Conservation (phyloP, 2,329 filamentous ascomycete genomes). For the Alternaria incomplexa region DNA sequence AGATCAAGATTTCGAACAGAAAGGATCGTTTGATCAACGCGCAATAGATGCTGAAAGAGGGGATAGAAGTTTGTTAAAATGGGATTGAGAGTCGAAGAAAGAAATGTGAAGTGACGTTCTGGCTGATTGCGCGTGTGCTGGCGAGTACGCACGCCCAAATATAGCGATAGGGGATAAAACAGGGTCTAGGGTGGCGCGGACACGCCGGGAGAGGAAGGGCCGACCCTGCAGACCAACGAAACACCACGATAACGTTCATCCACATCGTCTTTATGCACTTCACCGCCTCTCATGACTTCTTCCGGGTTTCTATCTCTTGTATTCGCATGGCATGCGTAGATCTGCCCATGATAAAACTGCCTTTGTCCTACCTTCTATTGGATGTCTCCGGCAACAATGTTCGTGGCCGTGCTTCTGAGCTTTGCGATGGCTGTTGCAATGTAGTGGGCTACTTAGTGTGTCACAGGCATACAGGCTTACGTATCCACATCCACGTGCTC, state of each 20-base stretch:
- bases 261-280: conserved; percentile 3
- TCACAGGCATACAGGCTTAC: background rate
- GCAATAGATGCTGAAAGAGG: background rate
- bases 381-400: background rate
- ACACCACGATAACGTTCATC: conserved; percentile 11
- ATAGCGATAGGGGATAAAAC: conserved; percentile 14
- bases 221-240: conserved; percentile 10
- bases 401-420: background rate
- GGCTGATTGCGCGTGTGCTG: conserved; percentile 15
- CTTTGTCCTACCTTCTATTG: background rate
- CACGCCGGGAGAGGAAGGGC: conserved; percentile 13
- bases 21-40: background rate
- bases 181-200: conserved; percentile 19
- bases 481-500: background rate
- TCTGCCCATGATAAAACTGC: background rate
- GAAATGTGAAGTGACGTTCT: conserved; percentile 10
- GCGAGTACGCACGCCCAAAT: conserved; percentile 9
- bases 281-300: background rate
- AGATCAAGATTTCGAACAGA: conserved; percentile 1
- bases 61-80: background rate
- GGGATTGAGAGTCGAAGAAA: background rate
- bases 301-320: background rate
- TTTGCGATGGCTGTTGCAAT: background rate
- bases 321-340: background rate
- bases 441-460: background rate